Conservation (phyloP, 805 yeast species). For the Wickerhamiella azyma region DNA sequence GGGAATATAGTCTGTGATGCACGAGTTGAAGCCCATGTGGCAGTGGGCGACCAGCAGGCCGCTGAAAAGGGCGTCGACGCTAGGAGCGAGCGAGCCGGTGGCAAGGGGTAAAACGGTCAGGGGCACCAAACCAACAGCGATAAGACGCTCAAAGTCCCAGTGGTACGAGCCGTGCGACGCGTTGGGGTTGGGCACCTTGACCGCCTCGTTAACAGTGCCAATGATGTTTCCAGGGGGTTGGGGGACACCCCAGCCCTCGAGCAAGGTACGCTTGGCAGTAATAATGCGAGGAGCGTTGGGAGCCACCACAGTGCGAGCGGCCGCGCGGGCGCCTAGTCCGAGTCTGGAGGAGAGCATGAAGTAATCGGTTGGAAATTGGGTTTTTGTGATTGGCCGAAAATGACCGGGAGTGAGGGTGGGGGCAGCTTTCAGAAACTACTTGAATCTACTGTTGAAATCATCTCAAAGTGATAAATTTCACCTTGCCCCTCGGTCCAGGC, state of each 20-base stretch:
- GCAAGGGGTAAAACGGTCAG: conserved; percentile 61
- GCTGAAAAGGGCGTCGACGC: conserved; percentile 59
- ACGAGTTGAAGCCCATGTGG: conserved; percentile 76
- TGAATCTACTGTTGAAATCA: too few relatives aligned
- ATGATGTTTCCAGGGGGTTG: conserved; percentile 84
- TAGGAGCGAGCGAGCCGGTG: conserved; percentile 56
- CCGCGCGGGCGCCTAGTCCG: conserved; percentile 3
- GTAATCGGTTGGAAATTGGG: background rate
- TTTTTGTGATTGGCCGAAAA: conserved; percentile 4
- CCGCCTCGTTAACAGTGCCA: conserved; percentile 92
- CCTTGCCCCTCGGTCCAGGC: background rate
- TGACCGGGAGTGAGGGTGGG: too few relatives aligned
- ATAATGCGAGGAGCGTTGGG: conserved; percentile 7
- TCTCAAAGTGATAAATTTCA: too few relatives aligned
- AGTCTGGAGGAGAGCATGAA: conserved; percentile 8
- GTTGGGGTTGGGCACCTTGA: conserved; percentile 45
- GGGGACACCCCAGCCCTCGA: conserved; percentile 32
- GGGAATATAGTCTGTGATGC: conserved; percentile 89
- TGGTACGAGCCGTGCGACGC: conserved; percentile 73
- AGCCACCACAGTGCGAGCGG: background rate
- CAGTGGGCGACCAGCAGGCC: conserved; percentile 59
- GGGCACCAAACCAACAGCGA: conserved; percentile 64
- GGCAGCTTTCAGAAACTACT: too few relatives aligned
- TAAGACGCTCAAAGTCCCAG: conserved; percentile 78
- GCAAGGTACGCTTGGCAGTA: conserved; percentile 14